These are phyloP conservation scores for Fraxinus sp. DNA, from an alignment of 305 asterid species.

Conservation along the genomic window DNA sequence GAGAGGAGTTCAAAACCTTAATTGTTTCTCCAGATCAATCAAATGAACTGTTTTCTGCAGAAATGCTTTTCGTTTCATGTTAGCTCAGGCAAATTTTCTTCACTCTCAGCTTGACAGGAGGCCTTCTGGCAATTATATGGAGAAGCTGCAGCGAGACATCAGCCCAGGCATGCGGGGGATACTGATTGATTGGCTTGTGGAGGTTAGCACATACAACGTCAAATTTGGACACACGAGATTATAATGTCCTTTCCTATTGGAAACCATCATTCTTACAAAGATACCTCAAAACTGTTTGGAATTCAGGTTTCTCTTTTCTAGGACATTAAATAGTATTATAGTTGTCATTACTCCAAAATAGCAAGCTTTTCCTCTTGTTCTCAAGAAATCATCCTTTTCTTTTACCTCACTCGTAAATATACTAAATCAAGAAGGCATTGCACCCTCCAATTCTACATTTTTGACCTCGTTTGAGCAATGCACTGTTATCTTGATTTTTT, in stretches of 20 bases:
- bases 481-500: background rate
- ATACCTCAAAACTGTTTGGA: conserved; percentile 5
- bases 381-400: background rate
- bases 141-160: conserved; percentile 75
- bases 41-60: background rate
- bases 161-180: conserved; percentile 81
- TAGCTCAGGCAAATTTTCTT: conserved; percentile 21
- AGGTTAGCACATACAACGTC: conserved; percentile 54
- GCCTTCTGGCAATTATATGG: conserved; percentile 78
- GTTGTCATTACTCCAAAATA: background rate
- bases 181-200: conserved; percentile 97
- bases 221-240: background rate
- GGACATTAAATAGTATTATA: background rate
- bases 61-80: background rate
- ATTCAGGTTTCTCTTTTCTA: background rate
- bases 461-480: background rate
- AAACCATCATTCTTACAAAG: background rate
- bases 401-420: background rate
- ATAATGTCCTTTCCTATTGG: conserved; percentile 3
- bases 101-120: conserved; percentile 67
- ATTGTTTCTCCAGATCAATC: conserved; percentile 11
- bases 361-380: background rate
- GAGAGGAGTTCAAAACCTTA: conserved; percentile 5
- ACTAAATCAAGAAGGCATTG: background rate
- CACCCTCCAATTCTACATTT: background rate